These are phyloP conservation scores for Zostera marina DNA, from an alignment of 116 monocot species.

Conservation along the genomic window DNA sequence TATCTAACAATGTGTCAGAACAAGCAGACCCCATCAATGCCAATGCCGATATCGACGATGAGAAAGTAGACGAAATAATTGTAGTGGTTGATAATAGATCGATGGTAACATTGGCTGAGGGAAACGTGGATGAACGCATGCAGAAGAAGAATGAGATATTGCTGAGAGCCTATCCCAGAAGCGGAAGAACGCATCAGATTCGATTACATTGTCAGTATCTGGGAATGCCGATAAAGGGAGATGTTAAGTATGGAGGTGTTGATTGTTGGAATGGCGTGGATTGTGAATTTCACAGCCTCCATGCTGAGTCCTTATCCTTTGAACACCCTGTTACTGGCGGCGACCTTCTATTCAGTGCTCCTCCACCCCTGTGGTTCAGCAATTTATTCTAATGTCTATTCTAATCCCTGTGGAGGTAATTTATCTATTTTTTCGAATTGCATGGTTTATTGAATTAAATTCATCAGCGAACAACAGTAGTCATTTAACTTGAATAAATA, in stretches of 20 bases:
- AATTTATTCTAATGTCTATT: not conserved
- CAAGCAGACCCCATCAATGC: no score
- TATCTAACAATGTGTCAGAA: conserved; percentile 7
- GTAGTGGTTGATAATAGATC: conserved; percentile 8
- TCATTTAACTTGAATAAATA: no score
- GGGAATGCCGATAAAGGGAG: conserved; percentile 65
- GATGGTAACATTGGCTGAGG: conserved; percentile 1
- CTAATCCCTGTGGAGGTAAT: not conserved
- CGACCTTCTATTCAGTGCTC: conserved; percentile 24
- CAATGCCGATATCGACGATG: not conserved
- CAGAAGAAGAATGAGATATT: conserved; percentile 22
- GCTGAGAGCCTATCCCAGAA: conserved; percentile 66
- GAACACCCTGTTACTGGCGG: conserved; percentile 54
- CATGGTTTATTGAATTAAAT: no score
- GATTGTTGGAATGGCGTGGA: conserved; percentile 38
- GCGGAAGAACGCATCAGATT: conserved; percentile 90
- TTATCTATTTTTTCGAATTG: no score
- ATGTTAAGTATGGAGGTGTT: conserved; percentile 85
- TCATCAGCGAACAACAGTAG: no score
- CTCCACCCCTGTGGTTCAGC: conserved; percentile 44
- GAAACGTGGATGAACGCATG: conserved; percentile 10
- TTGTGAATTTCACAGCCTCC: conserved; percentile 50
- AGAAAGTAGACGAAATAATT: not conserved
- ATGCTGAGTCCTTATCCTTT: conserved; percentile 66
- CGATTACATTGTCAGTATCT: conserved; percentile 84